Base-by-base conservation (phyloP, 805 yeast genomes). In the Komagataella populi region DNA sequence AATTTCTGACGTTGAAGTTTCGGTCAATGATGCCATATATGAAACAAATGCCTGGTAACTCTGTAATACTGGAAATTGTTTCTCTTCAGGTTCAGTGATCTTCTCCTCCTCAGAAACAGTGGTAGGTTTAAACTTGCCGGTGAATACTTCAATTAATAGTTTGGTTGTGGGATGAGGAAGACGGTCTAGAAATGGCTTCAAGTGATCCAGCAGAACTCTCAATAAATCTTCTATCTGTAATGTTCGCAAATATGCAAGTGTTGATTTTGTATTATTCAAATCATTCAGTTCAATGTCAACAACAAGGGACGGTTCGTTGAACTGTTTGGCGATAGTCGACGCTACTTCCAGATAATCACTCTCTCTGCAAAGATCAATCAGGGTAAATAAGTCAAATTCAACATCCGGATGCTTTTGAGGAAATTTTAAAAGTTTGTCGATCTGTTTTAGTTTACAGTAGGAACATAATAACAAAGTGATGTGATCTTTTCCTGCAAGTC, bases 121-220 rank as follows among this genome's bases (percentile, higher is more conserved):
- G 23, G 62, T 64, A 3, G 88, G 84, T 24, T 66, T 69, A 62
- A 83, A 91, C 51, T 78, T 80, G 0, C 97, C 97, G 0, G 98
- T 91, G 62, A 91, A 93, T 0, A 91, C 84, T 24, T 85, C 84
- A 49, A 93, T 89, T 52, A 91, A 70, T 44, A 93, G 66, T 30
- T 83, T 83, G 1, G 96, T 89, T 0, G 96, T 84, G 52, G 84
- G 88, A 52, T 84, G 76, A 0, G 98, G 97, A 44, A 79, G 67
- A 48, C 71, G 62, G 44, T 84, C 85, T 48, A 91, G 70, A 24
- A 91, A 66, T 1, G 67, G 59, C 53, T 86, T 80, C 3, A 91
- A 82, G 47, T 65, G 63, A 23, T 65, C 69, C 6, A 66, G 53
- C 49, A 90, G 67, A 6, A 87, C 81, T 45, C 91, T 69, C 24